A percentile compares a stretch with the other conserved stretches of the same genome.
phyloP scores from a whole-genome alignment of 108 stramenopile species.

The Skeletonema grethae region DNA sequence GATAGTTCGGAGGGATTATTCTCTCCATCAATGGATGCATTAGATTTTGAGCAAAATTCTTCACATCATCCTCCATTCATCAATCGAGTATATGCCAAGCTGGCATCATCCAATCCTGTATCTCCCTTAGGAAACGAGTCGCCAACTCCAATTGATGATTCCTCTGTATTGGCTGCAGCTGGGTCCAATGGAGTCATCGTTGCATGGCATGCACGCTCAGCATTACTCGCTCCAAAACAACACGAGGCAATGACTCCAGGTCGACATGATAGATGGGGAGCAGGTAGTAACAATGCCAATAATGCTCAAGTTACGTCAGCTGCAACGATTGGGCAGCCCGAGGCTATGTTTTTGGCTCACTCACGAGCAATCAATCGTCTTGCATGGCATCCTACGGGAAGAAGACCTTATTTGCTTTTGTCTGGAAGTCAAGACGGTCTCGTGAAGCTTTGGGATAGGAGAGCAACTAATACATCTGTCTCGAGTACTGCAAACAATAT shows the following conservation, averaged over 20 bases:
- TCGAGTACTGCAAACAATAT: background rate
- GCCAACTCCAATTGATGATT: slow-evolving; percentile 35
- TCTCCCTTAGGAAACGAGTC: background rate
- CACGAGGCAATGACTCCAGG: slow-evolving; percentile 7
- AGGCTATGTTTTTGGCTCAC: slow-evolving; percentile 76
- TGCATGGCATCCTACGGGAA: slow-evolving; percentile 76
- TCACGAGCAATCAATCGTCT: slow-evolving; percentile 79
- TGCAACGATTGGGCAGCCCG: slow-evolving; percentile 67
- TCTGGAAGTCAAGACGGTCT: slow-evolving; percentile 74
- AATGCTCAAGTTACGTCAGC: slow-evolving; percentile 25
- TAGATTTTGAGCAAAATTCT: slow-evolving; percentile 25
- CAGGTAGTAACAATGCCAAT: slow-evolving; percentile 3
- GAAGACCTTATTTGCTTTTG: slow-evolving; percentile 62
- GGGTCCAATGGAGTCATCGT: slow-evolving; percentile 87
- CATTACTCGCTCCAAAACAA: slow-evolving; percentile 24
- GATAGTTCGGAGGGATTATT: background rate
- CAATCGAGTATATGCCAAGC: slow-evolving; percentile 15
- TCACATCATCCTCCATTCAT: slow-evolving; percentile 43
- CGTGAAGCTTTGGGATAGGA: slow-evolving; percentile 66
- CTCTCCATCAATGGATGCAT: slow-evolving; percentile 7
- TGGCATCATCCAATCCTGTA: background rate
- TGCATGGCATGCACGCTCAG: slow-evolving; percentile 62
- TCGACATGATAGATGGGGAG: slow-evolving; percentile 23
- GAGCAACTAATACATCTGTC: slow-evolving; percentile 30
- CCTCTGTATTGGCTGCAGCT: slow-evolving; percentile 70